Percentiles rank a stretch among this genome's conserved stretches.
Conservation (phyloP, 495 filamentous ascomycete genomes). For the Aspergillus bridgeri region DNA sequence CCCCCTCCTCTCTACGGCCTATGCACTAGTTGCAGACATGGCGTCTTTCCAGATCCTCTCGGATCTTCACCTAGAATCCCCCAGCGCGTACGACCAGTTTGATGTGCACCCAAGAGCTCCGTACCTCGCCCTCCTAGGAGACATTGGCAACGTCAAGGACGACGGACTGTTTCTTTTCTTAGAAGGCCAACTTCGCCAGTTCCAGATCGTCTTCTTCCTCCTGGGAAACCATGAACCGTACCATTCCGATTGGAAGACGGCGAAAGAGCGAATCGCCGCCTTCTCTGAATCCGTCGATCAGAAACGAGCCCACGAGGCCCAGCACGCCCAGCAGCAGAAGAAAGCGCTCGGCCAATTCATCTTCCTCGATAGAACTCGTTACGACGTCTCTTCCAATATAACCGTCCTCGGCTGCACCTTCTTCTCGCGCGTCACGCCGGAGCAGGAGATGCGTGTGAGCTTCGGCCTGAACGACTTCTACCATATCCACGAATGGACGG, state of each 20-base stretch:
- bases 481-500: conserved; percentile 43
- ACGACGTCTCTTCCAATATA: conserved; percentile 30
- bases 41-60: conserved; percentile 51
- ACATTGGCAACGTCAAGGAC: conserved; percentile 50
- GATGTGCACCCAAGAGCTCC: conserved; percentile 41
- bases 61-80: conserved; percentile 54
- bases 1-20: not conserved
- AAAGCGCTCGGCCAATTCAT: conserved; percentile 39
- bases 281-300: conserved; percentile 20
- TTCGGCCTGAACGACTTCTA: conserved; percentile 49
- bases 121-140: conserved; percentile 54
- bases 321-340: not conserved
- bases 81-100: conserved; percentile 45
- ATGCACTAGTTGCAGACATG: conserved; percentile 6
- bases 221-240: conserved; percentile 59
- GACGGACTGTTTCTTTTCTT: conserved; percentile 42
- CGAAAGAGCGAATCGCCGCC: conserved; percentile 18
- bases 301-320: not conserved
- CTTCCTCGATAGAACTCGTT: conserved; percentile 43
- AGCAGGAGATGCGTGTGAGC: conserved; percentile 22
- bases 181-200: conserved; percentile 40
- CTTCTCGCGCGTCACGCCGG: conserved; percentile 21
- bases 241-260: conserved; percentile 35
- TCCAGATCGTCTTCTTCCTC: conserved; percentile 48
- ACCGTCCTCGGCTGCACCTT: conserved; percentile 47